A percentile compares a stretch with the other conserved stretches of the same genome.
Evolutionary conservation across 805 yeast species (phyloP).

Genomic region (Saccharomycopsis sp.): DNA sequence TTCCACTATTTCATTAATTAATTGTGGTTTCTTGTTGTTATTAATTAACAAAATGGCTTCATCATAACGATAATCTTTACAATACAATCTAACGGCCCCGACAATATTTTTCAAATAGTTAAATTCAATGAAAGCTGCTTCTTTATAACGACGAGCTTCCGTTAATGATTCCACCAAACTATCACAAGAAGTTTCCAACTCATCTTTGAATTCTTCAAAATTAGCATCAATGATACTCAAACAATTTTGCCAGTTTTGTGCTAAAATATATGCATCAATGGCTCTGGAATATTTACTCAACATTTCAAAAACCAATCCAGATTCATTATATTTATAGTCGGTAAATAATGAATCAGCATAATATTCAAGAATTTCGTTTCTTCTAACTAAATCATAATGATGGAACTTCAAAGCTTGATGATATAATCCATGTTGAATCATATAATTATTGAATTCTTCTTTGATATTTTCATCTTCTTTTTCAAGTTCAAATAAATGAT

Average conservation of each 20-base stretch:
- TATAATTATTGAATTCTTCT: conserved; percentile 57
- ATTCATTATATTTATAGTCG: conserved; percentile 52
- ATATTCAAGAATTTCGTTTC: conserved; percentile 39
- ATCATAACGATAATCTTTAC: conserved; percentile 66
- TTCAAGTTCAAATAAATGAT: conserved; percentile 45
- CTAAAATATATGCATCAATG: conserved; percentile 54
- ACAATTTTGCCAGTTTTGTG: conserved; percentile 82
- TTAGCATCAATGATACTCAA: conserved; percentile 38
- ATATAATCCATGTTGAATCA: conserved; percentile 60
- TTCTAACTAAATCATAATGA: conserved; percentile 45
- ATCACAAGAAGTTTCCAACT: conserved; percentile 40
- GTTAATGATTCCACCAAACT: conserved; percentile 48
- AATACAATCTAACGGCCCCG: conserved; percentile 55
- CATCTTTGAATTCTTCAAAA: conserved; percentile 19
- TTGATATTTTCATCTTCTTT: conserved; percentile 26
- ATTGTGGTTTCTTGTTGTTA: conserved; percentile 29
- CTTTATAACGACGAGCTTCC: conserved; percentile 63
- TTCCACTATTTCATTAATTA: conserved; percentile 46
- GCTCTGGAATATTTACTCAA: conserved; percentile 50
- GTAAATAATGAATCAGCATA: conserved; percentile 57
- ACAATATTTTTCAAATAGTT: conserved; percentile 50
- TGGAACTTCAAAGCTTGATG: conserved; percentile 55
- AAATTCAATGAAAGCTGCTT: conserved; percentile 70
- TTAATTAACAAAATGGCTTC: conserved; percentile 63
- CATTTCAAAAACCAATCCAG: conserved; percentile 71